Conservation (phyloP, 108 stramenopile species). For the Epithemia pelagica region DNA sequence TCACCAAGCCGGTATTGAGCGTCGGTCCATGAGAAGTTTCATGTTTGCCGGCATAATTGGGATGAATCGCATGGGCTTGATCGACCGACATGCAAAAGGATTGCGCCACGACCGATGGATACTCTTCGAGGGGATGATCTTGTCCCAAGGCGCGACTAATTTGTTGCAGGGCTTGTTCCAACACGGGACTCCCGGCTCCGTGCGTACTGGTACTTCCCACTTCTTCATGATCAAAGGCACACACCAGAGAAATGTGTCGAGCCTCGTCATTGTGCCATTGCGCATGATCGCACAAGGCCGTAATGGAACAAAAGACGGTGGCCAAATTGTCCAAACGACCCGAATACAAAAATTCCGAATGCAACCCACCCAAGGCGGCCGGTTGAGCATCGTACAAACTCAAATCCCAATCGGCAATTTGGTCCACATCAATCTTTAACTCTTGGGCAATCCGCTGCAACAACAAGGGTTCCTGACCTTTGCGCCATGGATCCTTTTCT, state of each 20-base stretch:
- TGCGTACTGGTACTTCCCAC: conserved; percentile 77
- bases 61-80: conserved; percentile 97
- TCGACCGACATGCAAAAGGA: conserved; percentile 77
- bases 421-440: conserved; percentile 43
- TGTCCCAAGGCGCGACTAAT: conserved; percentile 54
- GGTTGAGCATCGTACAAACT: conserved; percentile 92
- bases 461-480: conserved; percentile 78
- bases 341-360: conserved; percentile 86
- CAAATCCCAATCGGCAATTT: conserved; percentile 93
- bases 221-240: conserved; percentile 96
- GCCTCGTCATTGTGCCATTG: not conserved
- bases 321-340: conserved; percentile 92
- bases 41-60: conserved; percentile 94
- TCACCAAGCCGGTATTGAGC: conserved; percentile 94
- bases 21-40: conserved; percentile 88
- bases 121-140: not conserved
- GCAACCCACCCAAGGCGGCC: conserved; percentile 81
- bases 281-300: conserved; percentile 42
- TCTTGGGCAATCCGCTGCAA: conserved; percentile 76
- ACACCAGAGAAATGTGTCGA: conserved; percentile 28
- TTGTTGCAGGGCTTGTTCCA: conserved; percentile 72
- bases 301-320: conserved; percentile 72
- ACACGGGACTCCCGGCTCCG: conserved; percentile 91
- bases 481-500: conserved; percentile 37
- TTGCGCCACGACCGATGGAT: conserved; percentile 34